Base-by-base conservation (phyloP, 305 asterid species). In the Fraxinus sp. region DNA sequence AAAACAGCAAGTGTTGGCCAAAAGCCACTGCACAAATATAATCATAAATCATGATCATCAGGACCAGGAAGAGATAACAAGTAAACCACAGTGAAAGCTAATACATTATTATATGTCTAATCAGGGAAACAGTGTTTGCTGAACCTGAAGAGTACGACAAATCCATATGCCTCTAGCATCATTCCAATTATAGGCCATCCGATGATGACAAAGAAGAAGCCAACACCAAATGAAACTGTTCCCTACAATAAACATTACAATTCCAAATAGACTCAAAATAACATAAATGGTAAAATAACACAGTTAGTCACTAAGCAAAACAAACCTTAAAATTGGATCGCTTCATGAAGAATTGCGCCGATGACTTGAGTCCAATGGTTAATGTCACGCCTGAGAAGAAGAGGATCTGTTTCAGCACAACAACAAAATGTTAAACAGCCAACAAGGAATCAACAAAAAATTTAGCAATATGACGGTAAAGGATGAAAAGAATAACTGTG, bases 351-450 rank as follows among this genome's bases (percentile, higher is more conserved):
- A 91, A 93, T 72, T 88, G 91, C 75, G 86, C 57, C 0, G 93
- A 82, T 14, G 94, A 84, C 85, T 92, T 90, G 41, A 91, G 88
- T 44, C 98, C 97, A 80, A 94, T 94, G 82, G 97, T 94, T 83
- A 94, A 80, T 52, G 88, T 88, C 89, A 94, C 97, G 76, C 98
- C 98, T 78, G 98, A 93, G 86, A 94, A 81, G 94, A 94, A 94
- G 84, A 94, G 95, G 86, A 93, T 94, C 98, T 93, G 93, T 85
- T 87, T 77, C 82, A 81, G 77, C 81, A 78, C 80, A 74, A 78
- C 20, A 79, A 86, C 79, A 76, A 33, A 62, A 86, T 3, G 85
- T 80, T 68, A 77, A 55, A 35, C 33, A 59, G 83, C 24, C 35
- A 41, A 46, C 74, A 57, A 59, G 44, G 72, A 20, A 80, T 26